These are phyloP conservation scores for Vaccinium corymbosum DNA, from an alignment of 148 eudicot genomes.

Conservation along the genomic window DNA sequence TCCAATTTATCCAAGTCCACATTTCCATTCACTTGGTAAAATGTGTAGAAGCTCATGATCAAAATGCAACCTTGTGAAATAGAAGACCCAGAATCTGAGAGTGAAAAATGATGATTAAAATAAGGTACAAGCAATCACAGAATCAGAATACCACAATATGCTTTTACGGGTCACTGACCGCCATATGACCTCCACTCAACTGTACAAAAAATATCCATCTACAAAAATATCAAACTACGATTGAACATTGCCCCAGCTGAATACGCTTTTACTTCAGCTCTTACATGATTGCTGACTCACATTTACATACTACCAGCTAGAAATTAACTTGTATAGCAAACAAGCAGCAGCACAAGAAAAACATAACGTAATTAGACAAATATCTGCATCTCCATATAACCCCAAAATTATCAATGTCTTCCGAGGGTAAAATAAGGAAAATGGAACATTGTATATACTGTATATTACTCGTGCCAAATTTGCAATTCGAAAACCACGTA, in stretches of 20 bases:
- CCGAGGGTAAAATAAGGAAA: background rate
- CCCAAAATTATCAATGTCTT: too few species aligned
- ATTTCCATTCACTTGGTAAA: background rate
- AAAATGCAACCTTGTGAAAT: background rate
- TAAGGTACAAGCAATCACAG: conserved; percentile 1
- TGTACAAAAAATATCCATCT: too few species aligned
- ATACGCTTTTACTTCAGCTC: conserved; percentile 3
- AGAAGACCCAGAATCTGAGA: background rate
- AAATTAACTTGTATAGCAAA: background rate
- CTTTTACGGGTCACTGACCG: background rate
- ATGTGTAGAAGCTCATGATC: background rate
- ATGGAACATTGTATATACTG: background rate
- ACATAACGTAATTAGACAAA: background rate
- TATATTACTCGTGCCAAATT: background rate
- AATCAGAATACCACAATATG: background rate
- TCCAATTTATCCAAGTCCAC: background rate
- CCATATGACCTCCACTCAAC: background rate
- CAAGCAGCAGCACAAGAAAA: background rate
- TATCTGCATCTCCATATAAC: background rate
- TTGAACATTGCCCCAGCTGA: background rate
- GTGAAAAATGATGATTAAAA: background rate
- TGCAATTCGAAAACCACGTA: conserved; percentile 10
- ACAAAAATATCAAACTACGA: background rate
- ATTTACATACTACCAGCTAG: background rate
- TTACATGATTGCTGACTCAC: background rate